These are phyloP conservation scores for Prorocentrum cordatum DNA, from an alignment of 169 alveolate species.

Conservation along the genomic window DNA sequence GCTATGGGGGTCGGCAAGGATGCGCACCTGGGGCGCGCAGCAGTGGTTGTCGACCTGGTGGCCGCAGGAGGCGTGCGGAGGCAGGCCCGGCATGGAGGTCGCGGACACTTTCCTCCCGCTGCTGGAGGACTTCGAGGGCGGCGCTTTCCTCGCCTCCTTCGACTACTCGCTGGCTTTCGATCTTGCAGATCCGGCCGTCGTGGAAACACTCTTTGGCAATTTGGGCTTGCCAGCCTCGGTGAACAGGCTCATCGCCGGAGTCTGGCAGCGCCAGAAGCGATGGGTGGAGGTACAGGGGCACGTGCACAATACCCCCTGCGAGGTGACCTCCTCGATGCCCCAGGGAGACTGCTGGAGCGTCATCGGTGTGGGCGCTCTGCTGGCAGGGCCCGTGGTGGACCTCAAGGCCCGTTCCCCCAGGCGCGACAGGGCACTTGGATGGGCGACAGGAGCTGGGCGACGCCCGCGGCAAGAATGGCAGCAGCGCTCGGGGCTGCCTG, in stretches of 20 bases:
- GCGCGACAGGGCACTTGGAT: neutral
- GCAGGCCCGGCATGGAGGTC: neutral
- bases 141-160: neutral
- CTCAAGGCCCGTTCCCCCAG: neutral
- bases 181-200: neutral
- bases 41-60: neutral
- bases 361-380: neutral
- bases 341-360: neutral
- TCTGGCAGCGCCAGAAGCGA: neutral
- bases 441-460: neutral
- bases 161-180: slow-evolving; percentile 2
- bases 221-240: neutral
- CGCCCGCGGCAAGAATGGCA: neutral
- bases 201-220: neutral
- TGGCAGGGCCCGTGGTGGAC: neutral
- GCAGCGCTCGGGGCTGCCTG: neutral
- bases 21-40: neutral
- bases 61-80: neutral
- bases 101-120: neutral
- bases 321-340: neutral
- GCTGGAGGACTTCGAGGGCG: neutral
- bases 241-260: neutral
- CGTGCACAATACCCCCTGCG: neutral
- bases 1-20: neutral
- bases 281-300: neutral